Percentiles rank a stretch among this genome's conserved stretches.
Conservation (phyloP, 2,329 filamentous ascomycete species). For the Emergomyces pasteurianus region DNA sequence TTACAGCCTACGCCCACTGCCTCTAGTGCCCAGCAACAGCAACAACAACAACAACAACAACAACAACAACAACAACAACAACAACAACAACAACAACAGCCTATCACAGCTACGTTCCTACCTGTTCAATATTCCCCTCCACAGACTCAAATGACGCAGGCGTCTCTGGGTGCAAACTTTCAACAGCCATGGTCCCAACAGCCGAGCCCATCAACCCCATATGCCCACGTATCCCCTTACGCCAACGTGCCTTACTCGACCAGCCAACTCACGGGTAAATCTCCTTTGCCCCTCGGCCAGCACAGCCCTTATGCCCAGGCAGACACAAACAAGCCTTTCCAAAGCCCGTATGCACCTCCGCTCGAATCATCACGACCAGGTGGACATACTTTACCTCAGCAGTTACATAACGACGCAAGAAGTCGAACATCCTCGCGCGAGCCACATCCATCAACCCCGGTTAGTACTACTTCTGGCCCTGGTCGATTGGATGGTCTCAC, state of each 20-base stretch:
- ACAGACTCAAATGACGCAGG: neutral
- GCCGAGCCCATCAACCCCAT: constrained; percentile 20
- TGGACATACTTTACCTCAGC: neutral
- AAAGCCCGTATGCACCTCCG: constrained; percentile 2
- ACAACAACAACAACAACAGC: neutral
- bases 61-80: neutral
- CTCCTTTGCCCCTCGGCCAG: constrained; percentile 5
- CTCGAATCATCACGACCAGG: neutral
- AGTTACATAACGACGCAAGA: neutral
- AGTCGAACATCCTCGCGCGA: neutral
- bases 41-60: neutral
- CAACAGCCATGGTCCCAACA: constrained; percentile 27
- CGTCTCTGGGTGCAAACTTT: constrained; percentile 15
- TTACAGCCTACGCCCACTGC: neutral
- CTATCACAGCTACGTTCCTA: neutral
- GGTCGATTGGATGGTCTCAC: neutral
- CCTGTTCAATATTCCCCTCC: neutral
- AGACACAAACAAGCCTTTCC: neutral
- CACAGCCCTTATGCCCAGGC: constrained; percentile 8
- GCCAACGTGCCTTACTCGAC: constrained; percentile 7
- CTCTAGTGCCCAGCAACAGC: too few relatives aligned
- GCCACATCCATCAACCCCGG: neutral
- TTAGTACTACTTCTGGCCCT: neutral
- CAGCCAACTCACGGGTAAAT: constrained; percentile 1
- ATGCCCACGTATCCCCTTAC: constrained; percentile 16